Base-by-base conservation (phyloP, 371 early-diverging fungal species). In the Mucor indicus region DNA sequence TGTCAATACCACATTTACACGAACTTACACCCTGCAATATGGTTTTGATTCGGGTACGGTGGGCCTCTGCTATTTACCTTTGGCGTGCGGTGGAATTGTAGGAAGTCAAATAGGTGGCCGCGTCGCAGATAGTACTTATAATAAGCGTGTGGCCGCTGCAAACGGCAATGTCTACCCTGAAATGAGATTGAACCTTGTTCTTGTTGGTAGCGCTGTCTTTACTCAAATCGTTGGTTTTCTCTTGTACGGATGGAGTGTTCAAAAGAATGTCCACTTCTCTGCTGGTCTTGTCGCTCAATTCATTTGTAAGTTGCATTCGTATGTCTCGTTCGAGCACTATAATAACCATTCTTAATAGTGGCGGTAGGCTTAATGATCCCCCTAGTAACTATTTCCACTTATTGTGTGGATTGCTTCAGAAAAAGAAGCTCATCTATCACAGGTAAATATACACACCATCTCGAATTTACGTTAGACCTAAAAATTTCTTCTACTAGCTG, bases 211-310 rank as follows among this genome's bases (percentile, higher is more conserved):
- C 10, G 45, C 60, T 1, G 38, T 64, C 12, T 5, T 58, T 8
- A 16, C 69, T 1, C 55, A 64, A 11, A 10, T 61, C 0, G 17
- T 43, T 10, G 35, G 64, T 9, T 55, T 67, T 12, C 29, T 53
- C 8, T 68, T 55, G 6, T 75, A 69, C 47, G 76, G 76, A 0
- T 75, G 76, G 76, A 60, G 62, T 39, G 21, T 69, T 5, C 44
- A 69, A 35, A 41, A 67, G 16, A 57, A 75, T 27, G 66, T 72
- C 2, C 68, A 67, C 49, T 72, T 52, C 37, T 65, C 63, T 9
- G 59, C 49, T 46, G 62, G 65, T 12, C 54, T 75, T 31, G 64
- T 65, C 3, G 55, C 56, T 22, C 67, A 61, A 24, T 62, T 72
- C 20, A 48, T 69, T 30, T 19, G 76, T 69, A 69, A 65, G 62